Evolutionary conservation across 2,329 filamentous ascomycete genomes (phyloP).

Genomic region (Claviceps monticola): DNA sequence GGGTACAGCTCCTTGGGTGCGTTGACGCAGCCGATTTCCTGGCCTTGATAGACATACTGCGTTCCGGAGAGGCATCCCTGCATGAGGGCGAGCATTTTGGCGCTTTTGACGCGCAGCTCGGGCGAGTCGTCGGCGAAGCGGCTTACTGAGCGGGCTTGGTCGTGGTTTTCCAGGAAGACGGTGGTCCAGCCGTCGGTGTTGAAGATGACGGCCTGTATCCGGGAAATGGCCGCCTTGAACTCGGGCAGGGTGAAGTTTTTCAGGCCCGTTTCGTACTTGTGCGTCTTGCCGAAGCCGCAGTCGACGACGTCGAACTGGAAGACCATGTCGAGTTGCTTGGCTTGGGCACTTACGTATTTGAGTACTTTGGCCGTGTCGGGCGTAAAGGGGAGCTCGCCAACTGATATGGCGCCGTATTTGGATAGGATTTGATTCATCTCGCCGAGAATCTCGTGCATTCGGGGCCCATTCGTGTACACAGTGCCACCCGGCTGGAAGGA

Average conservation of each 20-base stretch:
- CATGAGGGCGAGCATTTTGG: constrained; percentile 46
- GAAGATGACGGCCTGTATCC: constrained; percentile 37
- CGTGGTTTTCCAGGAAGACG: constrained; percentile 52
- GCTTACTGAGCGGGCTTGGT: constrained; percentile 44
- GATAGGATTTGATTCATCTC: constrained; percentile 51
- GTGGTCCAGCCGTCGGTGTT: constrained; percentile 48
- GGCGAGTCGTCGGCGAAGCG: constrained; percentile 38
- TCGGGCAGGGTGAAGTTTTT: constrained; percentile 31
- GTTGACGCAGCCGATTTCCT: constrained; percentile 52
- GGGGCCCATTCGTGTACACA: constrained; percentile 54
- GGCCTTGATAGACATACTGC: constrained; percentile 52
- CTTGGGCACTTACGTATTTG: constrained; percentile 42
- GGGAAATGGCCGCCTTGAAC: constrained; percentile 32
- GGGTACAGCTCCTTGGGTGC: constrained; percentile 44
- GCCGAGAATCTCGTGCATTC: constrained; percentile 51
- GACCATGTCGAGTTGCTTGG: constrained; percentile 53
- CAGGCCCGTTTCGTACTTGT: constrained; percentile 37
- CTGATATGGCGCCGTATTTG: constrained; percentile 52
- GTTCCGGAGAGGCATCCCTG: constrained; percentile 41
- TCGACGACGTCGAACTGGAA: constrained; percentile 55
- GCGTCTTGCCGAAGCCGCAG: constrained; percentile 37
- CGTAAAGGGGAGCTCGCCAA: constrained; percentile 54
- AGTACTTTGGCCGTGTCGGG: constrained; percentile 43
- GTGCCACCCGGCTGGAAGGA: constrained; percentile 37
- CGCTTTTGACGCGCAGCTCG: constrained; percentile 31